These are phyloP conservation scores for Fusarium compactum DNA, from an alignment of 2,329 filamentous ascomycete genomes.

Conservation along the genomic window DNA sequence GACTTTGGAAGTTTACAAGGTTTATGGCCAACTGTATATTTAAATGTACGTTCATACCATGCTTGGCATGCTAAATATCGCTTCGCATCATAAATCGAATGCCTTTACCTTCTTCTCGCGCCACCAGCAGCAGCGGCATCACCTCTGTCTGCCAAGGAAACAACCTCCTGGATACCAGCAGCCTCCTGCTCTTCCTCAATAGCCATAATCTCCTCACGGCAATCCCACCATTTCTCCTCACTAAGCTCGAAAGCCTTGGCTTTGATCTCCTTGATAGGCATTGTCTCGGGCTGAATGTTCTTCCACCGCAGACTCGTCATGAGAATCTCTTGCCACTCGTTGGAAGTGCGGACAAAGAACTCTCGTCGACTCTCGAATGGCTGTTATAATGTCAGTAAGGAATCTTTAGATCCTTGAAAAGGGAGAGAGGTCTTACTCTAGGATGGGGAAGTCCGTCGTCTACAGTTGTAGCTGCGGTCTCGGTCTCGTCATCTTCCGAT, in stretches of 20 bases:
- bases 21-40: neutral
- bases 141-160: conserved; percentile 82
- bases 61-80: neutral
- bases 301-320: conserved; percentile 80
- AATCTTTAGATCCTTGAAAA: neutral
- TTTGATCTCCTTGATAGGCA: conserved; percentile 90
- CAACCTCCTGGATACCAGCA: conserved; percentile 93
- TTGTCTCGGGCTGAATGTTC: conserved; percentile 73
- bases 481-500: conserved; percentile 61
- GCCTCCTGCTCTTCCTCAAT: conserved; percentile 97
- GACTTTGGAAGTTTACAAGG: neutral
- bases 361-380: conserved; percentile 92
- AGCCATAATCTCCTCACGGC: conserved; percentile 89
- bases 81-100: neutral
- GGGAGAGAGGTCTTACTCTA: conserved; percentile 56
- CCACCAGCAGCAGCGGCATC: conserved; percentile 60
- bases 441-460: conserved; percentile 82
- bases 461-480: conserved; percentile 64
- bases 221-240: conserved; percentile 99
- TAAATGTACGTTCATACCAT: neutral
- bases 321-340: conserved; percentile 90
- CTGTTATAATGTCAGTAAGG: conserved; percentile 53
- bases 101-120: conserved; percentile 50
- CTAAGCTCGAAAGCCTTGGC: conserved; percentile 89
- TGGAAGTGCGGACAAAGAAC: conserved; percentile 89